Percentiles rank a stretch among this genome's conserved stretches.
Conservation (phyloP, 495 filamentous ascomycete species). For the Hypoxylon perforatum region DNA sequence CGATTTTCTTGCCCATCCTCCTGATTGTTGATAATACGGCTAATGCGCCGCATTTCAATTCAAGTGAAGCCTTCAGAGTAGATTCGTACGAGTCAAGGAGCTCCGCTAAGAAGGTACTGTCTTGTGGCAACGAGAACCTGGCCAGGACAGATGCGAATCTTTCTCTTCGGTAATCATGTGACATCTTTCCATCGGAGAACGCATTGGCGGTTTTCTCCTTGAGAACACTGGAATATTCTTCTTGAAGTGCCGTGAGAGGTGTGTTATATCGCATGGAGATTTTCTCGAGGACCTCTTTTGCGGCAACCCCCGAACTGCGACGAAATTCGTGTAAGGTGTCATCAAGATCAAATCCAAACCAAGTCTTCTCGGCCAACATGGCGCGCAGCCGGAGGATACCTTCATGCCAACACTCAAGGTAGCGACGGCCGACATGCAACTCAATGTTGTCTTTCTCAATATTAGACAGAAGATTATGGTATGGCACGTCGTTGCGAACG, state of each 20-base stretch:
- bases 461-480: conserved; percentile 11
- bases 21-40: conserved; percentile 40
- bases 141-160: conserved; percentile 48
- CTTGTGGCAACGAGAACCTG: conserved; percentile 5
- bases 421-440: neutral
- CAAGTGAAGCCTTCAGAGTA: conserved; percentile 33
- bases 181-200: conserved; percentile 52
- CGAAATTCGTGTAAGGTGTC: conserved; percentile 58
- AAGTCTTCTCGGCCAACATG: conserved; percentile 34
- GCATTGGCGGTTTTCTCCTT: conserved; percentile 45
- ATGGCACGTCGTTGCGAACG: neutral
- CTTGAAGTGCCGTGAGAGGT: conserved; percentile 28
- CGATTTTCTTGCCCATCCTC: conserved; percentile 45
- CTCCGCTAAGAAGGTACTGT: conserved; percentile 22
- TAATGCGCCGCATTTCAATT: conserved; percentile 44
- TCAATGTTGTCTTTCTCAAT: conserved; percentile 16
- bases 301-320: conserved; percentile 46
- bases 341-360: conserved; percentile 58
- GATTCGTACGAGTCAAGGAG: conserved; percentile 44
- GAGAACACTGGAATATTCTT: conserved; percentile 45
- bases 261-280: conserved; percentile 32
- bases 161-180: conserved; percentile 52
- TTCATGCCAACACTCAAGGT: conserved; percentile 1
- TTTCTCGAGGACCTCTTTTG: conserved; percentile 34
- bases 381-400: neutral